Evolutionary conservation across 139 green algal genomes (phyloP).

Genomic region (Asterochloris erici): DNA sequence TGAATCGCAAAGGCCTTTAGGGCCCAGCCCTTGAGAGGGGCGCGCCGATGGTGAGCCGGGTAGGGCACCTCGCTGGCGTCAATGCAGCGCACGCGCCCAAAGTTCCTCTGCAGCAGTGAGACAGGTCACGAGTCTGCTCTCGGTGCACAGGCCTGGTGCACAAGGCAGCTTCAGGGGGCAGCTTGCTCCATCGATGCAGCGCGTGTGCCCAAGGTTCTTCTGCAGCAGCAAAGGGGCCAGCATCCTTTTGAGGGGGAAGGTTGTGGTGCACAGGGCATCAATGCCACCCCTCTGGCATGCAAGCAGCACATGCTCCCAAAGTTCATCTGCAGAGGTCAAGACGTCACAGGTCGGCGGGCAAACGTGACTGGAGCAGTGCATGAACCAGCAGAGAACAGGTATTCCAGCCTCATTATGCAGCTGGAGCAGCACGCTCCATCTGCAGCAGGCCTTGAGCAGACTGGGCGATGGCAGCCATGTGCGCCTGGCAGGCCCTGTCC

Average conservation of each 20-base stretch:
- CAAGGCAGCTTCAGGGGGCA: neutral
- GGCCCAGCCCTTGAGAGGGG: slow-evolving; percentile 35
- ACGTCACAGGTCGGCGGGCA: no score
- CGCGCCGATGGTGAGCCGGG: slow-evolving; percentile 29
- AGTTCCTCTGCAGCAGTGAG: neutral
- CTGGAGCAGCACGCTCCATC: no score
- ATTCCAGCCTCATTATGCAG: no score
- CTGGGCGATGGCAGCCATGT: neutral
- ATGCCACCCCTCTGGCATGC: neutral
- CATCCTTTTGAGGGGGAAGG: neutral
- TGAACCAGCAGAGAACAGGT: no score
- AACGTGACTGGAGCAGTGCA: no score
- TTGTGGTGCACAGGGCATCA: neutral
- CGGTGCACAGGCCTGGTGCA: neutral
- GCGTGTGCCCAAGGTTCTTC: neutral
- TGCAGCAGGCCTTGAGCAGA: neutral
- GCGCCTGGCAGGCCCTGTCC: neutral
- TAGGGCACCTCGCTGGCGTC: slow-evolving; percentile 17
- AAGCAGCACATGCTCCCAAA: no score
- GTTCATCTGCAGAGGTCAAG: no score
- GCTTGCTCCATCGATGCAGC: neutral
- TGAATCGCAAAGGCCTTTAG: slow-evolving; percentile 14
- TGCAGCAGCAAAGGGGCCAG: neutral
- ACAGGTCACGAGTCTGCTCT: neutral
- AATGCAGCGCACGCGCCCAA: slow-evolving; percentile 34